Base-by-base conservation (phyloP, 139 green algal species). In the Gonium pectorale region DNA sequence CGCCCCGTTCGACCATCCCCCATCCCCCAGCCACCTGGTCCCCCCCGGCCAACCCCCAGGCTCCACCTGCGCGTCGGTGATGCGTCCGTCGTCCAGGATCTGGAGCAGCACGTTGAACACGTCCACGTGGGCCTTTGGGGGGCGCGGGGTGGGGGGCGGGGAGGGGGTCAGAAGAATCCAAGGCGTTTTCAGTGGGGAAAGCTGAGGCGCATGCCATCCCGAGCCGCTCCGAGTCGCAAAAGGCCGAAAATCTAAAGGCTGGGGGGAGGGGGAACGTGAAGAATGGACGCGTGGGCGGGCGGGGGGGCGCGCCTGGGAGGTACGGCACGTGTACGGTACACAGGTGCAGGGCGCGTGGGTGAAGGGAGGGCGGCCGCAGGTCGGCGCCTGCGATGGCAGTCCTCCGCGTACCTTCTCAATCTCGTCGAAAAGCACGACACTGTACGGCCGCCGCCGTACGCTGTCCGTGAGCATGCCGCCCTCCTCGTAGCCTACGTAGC, bases 41-140 rank as follows among this genome's bases (percentile, higher is more conserved):
- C 66, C 6, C 22, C 66, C 66, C 17, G 37, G 11, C 66, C 11
- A 37, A 5, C 66, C 6, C 22, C 51, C 51, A 27, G 21, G 5
- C 31, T 75, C 2, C 41, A 83, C 80, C 86, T 92, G 88, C 60
- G 90, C 96, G 92, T 99, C 96, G 0, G 96, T 99, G 37, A 99
- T 92, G 33, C 94, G 89, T 21, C 97, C 97, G 77, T 99, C 97
- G 87, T 99, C 97, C 87, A 99, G 90, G 81, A 99, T 91, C 90
- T 99, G 96, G 0, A 67, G 79, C 69, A 78, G 63, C 70, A 99
- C 89, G 89, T 99, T 99, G 93, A 99, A 99, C 49, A 99, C 96
- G 87, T 99, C 97, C n/a, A 97, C 97, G 91, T 99, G 97, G 49
- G 97, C 97, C 86, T 98, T 38, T 44, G 69, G 44, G 31, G 52